phyloP scores from a whole-genome alignment of 306 rosid species.

The Acmispon strigosus region DNA sequence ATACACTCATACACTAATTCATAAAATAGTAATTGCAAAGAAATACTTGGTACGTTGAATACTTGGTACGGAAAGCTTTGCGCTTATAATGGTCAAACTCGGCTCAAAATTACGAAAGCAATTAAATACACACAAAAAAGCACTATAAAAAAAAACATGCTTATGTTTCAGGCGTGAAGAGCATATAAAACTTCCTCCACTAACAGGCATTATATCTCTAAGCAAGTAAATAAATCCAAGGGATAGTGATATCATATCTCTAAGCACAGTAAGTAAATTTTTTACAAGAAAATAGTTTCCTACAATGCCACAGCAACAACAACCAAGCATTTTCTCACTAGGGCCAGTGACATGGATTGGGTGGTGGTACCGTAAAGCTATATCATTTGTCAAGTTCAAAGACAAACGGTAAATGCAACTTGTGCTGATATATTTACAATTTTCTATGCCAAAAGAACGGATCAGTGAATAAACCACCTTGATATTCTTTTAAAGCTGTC shows the following conservation, averaged over 20 bases:
- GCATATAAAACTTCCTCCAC: background rate
- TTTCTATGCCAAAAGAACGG: constrained; percentile 18
- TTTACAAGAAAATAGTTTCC: background rate
- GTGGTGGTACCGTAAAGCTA: too few relatives aligned
- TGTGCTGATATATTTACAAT: constrained; percentile 28
- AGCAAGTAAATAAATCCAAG: background rate
- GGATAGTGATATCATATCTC: background rate
- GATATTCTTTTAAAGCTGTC: background rate
- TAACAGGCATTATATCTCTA: background rate
- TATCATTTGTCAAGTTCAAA: too few relatives aligned
- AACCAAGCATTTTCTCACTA: too few relatives aligned
- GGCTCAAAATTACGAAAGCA: too few relatives aligned
- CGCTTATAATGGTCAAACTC: too few relatives aligned
- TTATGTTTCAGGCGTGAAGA: background rate
- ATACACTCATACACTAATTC: too few relatives aligned
- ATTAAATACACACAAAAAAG: too few relatives aligned
- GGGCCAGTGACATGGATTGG: too few relatives aligned
- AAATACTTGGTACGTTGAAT: too few relatives aligned
- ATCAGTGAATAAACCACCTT: background rate
- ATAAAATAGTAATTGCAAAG: background rate
- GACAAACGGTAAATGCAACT: background rate
- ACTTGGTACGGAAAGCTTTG: too few relatives aligned
- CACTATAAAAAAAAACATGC: too few relatives aligned
- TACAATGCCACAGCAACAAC: background rate
- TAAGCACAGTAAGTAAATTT: background rate